Evolutionary conservation across 2,329 filamentous ascomycete species (phyloP), one percentile per base, ranked within the genome.

Genomic region (Aspergillus quadrilineatus): DNA sequence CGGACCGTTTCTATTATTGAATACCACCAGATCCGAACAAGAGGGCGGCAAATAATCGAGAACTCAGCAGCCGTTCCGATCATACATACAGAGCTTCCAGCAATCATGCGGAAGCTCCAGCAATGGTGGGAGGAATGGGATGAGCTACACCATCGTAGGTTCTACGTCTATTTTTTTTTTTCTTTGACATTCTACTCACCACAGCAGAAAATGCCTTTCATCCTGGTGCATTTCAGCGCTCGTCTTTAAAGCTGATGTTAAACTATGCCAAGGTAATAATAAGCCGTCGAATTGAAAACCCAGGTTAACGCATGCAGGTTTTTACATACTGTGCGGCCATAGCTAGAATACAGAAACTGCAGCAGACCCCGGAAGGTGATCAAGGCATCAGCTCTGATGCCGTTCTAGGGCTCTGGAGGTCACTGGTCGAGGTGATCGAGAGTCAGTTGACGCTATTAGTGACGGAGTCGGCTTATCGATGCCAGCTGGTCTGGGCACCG

Each of bases 81-180:
- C 14, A 67, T 72, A 54, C 69, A 22, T 50, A 57, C 8, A 57
- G 69, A 72, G 43, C 50, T 72, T 2, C 70, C 70, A 5, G 64
- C 65, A 1, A 69, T 72, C 4, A 71, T 73, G 68, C 45, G 50
- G 32, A 63, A 68, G 14, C 54, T 72, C 5, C 65, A 71, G 15
- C 65, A 57, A 17, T 73, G 70, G 70, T 72, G 69, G 68, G 65
- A 63, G 3, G 69, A 66, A 9, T 73, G 70, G 70, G 70, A 73
- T 34, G 64, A 70, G 12, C 68, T 72, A 10, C 70, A 73, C 50
- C 61, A 65, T 26, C 69, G 70, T 72, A 56, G 57, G 70, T 22
- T 22, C 22, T 14, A 5, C n/a, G 39, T 10, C 15, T 6, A 17
- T 17, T 1, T n/a, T 41, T 9, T 50, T 46, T 50, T 15, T 5